phyloP scores from a whole-genome alignment of 2,329 filamentous ascomycete genomes.

The Alternaria ethzedia region DNA sequence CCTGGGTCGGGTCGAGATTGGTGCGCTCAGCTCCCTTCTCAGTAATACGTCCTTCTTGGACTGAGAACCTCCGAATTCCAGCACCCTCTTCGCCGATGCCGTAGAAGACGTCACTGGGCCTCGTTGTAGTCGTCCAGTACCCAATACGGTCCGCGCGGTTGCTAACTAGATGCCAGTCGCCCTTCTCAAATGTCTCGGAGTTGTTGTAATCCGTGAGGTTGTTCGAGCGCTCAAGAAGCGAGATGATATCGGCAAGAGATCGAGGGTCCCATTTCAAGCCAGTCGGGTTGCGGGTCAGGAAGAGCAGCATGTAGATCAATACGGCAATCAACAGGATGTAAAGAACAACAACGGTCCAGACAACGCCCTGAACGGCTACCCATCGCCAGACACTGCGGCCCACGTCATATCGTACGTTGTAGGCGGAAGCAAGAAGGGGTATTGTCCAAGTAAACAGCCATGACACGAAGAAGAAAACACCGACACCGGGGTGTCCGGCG shows the following conservation, averaged over 20 bases:
- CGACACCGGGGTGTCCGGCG: conserved; percentile 71
- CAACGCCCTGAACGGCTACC: conserved; percentile 77
- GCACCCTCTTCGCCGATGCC: conserved; percentile 72
- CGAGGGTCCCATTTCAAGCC: conserved; percentile 86
- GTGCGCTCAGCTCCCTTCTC: conserved; percentile 51
- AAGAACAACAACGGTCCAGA: conserved; percentile 77
- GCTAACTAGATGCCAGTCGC: conserved; percentile 61
- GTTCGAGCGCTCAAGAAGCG: conserved; percentile 81
- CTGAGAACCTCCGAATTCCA: conserved; percentile 58
- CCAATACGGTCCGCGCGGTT: conserved; percentile 75
- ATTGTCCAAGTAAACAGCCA: conserved; percentile 83
- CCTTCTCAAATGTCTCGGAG: conserved; percentile 66
- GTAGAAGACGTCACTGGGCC: conserved; percentile 74
- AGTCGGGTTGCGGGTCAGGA: conserved; percentile 70
- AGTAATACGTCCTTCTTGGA: conserved; percentile 55
- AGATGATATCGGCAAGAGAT: conserved; percentile 80
- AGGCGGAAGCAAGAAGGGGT: conserved; percentile 79
- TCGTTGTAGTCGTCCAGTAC: conserved; percentile 78
- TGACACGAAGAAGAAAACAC: conserved; percentile 69
- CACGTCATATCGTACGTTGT: conserved; percentile 67
- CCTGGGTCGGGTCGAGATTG: conserved; percentile 14
- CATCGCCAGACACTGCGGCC: conserved; percentile 74
- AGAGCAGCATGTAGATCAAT: conserved; percentile 64
- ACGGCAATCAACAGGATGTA: conserved; percentile 72
- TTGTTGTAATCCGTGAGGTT: conserved; percentile 74